Conservation (phyloP, 257 asterid species). For the Ilex asprella region DNA sequence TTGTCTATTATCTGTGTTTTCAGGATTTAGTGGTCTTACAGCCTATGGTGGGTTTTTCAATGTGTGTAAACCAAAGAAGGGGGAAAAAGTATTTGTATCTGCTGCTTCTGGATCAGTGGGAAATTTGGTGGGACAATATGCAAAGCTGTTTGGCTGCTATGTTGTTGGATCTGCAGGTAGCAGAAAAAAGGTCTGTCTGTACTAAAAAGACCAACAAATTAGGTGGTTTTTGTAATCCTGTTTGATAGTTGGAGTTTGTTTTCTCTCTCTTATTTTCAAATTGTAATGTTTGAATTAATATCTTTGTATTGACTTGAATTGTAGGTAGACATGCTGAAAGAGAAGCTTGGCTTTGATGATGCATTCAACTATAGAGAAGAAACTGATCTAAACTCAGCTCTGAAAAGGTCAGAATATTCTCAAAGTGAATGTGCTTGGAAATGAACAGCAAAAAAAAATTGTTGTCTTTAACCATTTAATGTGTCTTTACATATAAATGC, state of each 20-base stretch:
- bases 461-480: no score
- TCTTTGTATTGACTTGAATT: background rate
- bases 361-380: slow-evolving; percentile 81
- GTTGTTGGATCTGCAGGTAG: slow-evolving; percentile 71
- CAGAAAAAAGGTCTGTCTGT: slow-evolving; percentile 34
- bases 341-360: slow-evolving; percentile 67
- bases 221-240: no score
- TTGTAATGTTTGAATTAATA: no score
- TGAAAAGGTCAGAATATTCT: slow-evolving; percentile 34
- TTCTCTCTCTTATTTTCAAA: no score
- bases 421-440: background rate
- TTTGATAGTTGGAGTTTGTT: no score
- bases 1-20: background rate
- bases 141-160: slow-evolving; percentile 61
- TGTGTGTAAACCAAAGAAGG: slow-evolving; percentile 57
- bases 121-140: slow-evolving; percentile 69
- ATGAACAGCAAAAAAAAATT: no score
- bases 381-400: slow-evolving; percentile 47
- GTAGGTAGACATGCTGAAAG: slow-evolving; percentile 55
- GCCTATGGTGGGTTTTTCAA: slow-evolving; percentile 70
- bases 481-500: no score
- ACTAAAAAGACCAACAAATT: no score
- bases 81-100: slow-evolving; percentile 68
- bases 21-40: slow-evolving; percentile 63
- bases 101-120: slow-evolving; percentile 84